These are phyloP conservation scores for Silene coronaria DNA, from an alignment of 179 eudicot genomes.

Conservation along the genomic window DNA sequence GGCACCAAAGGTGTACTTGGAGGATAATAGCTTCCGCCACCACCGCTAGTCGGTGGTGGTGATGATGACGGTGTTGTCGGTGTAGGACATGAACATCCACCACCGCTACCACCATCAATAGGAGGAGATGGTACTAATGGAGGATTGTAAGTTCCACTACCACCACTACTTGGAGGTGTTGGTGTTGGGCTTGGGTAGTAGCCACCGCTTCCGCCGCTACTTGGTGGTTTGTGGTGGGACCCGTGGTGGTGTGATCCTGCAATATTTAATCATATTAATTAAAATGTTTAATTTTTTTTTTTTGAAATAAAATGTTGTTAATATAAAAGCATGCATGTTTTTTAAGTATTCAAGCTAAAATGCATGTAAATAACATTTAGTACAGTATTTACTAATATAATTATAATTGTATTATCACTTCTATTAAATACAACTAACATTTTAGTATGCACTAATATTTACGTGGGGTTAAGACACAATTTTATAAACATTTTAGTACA, in stretches of 20 bases:
- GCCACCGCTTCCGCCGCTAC: constrained; percentile 21
- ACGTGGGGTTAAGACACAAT: too few species aligned
- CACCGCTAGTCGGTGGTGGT: constrained; percentile 19
- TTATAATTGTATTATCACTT: too few species aligned
- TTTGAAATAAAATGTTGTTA: too few species aligned
- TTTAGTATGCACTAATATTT: too few species aligned
- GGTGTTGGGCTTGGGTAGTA: constrained; percentile 39
- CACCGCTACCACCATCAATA: constrained; percentile 10
- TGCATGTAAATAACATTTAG: too few species aligned
- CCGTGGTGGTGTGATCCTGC: constrained; percentile 23
- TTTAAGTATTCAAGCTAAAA: too few species aligned
- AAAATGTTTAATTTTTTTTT: too few species aligned
- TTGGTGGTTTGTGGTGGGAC: neutral
- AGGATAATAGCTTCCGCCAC: constrained; percentile 25
- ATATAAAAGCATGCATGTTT: too few species aligned
- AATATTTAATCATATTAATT: neutral
- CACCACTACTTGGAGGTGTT: constrained; percentile 20
- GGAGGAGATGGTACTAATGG: constrained; percentile 18
- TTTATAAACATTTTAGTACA: too few species aligned
- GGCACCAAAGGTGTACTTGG: constrained; percentile 20
- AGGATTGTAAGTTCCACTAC: constrained; percentile 16
- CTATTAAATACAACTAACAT: too few species aligned
- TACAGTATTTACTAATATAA: too few species aligned
- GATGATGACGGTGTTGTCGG: neutral
- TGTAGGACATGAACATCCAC: constrained; percentile 10